A percentile compares a stretch with the other conserved stretches of the same genome.
Evolutionary conservation across 305 asterid genomes (phyloP).

Genomic region (Nicotiana rustica): DNA sequence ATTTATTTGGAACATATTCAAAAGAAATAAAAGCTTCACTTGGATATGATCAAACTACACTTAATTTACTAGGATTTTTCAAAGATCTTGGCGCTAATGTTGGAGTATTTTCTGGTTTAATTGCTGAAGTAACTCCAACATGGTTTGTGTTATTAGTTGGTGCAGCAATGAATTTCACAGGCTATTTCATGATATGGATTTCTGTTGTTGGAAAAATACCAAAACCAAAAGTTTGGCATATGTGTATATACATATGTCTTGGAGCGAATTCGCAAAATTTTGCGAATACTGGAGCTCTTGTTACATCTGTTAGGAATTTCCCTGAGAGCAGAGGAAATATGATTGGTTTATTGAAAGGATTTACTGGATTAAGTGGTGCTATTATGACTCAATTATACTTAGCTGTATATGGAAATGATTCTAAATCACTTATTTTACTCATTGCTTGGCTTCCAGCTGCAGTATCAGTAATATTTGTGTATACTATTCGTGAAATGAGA

Average conservation of each 20-base stretch:
- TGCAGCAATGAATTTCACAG: constrained; percentile 72
- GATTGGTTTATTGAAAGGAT: constrained; percentile 75
- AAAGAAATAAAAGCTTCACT: constrained; percentile 73
- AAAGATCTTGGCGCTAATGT: constrained; percentile 86
- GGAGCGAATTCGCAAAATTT: constrained; percentile 91
- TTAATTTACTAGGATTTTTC: constrained; percentile 79
- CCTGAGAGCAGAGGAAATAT: constrained; percentile 74
- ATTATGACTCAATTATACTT: constrained; percentile 76
- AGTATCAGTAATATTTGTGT: constrained; percentile 72
- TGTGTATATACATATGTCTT: constrained; percentile 80
- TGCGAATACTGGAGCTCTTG: constrained; percentile 90
- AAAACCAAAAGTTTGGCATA: constrained; percentile 73
- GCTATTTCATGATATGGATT: constrained; percentile 85
- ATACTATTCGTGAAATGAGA: constrained; percentile 65
- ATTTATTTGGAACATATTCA: constrained; percentile 81
- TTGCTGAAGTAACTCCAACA: constrained; percentile 79
- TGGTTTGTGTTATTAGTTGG: constrained; percentile 80
- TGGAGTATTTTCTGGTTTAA: constrained; percentile 79
- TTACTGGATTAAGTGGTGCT: constrained; percentile 85
- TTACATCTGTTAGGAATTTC: constrained; percentile 70
- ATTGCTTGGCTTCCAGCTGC: constrained; percentile 95
- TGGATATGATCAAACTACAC: constrained; percentile 86
- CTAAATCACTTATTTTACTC: constrained; percentile 70
- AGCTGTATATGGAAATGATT: constrained; percentile 80
- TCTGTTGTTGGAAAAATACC: constrained; percentile 58